Percentiles rank a stretch among this genome's conserved stretches.
phyloP scores from a whole-genome alignment of 345 rosid species.

The Acer yangbiense region DNA sequence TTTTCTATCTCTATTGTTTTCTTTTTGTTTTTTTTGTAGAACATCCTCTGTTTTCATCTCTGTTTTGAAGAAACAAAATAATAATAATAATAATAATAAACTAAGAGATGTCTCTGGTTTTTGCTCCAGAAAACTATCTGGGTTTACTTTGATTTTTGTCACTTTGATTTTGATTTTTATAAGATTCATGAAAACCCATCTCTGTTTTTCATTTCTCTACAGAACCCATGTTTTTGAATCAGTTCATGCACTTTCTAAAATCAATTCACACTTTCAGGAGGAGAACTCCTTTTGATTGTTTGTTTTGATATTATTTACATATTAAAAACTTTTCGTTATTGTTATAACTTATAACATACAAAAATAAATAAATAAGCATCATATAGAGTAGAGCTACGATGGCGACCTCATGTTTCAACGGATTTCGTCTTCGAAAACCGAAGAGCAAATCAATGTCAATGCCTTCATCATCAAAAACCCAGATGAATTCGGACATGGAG shows the following conservation, averaged over 20 bases:
- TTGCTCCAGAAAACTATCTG: not conserved
- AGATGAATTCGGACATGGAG: conserved; percentile 57
- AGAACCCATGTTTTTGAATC: conserved; percentile 89
- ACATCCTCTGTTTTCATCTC: conserved; percentile 19
- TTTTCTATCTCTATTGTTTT: conserved; percentile 23
- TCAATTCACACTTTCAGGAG: conserved; percentile 94
- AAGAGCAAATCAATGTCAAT: conserved; percentile 43
- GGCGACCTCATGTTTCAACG: conserved; percentile 79
- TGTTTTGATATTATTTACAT: conserved; percentile 23
- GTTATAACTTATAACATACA: no score
- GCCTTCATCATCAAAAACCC: conserved; percentile 63
- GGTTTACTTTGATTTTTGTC: conserved; percentile 25
- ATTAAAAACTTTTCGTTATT: no score
- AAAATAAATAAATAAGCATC: no score
- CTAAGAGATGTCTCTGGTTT: not conserved
- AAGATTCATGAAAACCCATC: conserved; percentile 59
- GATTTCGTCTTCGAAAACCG: conserved; percentile 61
- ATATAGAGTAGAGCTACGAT: conserved; percentile 23
- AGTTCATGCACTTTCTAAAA: conserved; percentile 96
- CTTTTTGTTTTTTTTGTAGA: conserved; percentile 15
- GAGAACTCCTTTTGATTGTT: conserved; percentile 53
- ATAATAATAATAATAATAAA: no score
- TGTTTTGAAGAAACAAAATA: not conserved
- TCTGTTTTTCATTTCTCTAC: conserved; percentile 27
- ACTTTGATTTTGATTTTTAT: conserved; percentile 1